Evolutionary conservation across 352 stramenopile genomes (phyloP).

Genomic region (Phytopythium vexans): DNA sequence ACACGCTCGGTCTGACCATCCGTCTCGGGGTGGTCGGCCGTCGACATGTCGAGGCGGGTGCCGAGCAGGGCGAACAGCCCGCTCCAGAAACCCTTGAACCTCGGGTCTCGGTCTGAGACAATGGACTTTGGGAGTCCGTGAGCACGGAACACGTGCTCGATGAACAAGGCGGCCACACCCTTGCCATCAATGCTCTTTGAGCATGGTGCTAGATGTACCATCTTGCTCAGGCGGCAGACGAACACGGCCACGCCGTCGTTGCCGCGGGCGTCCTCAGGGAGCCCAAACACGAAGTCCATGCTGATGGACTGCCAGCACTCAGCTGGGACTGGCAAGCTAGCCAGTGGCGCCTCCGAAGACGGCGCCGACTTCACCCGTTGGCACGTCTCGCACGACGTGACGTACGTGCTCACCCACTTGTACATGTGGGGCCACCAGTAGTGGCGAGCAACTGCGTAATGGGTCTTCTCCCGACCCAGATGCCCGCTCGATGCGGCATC

Average conservation of each 20-base stretch:
- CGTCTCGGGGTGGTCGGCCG: too few relatives aligned
- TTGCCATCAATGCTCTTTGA: too few relatives aligned
- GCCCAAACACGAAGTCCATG: conserved; percentile 21
- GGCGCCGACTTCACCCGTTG: conserved; percentile 12
- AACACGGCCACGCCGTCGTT: conserved; percentile 15
- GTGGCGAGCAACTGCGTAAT: neutral
- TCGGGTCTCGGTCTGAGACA: too few relatives aligned
- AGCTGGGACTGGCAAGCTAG: conserved; percentile 9
- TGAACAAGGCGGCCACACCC: too few relatives aligned
- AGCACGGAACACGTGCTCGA: too few relatives aligned
- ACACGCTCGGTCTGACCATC: too few relatives aligned
- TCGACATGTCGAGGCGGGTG: too few relatives aligned
- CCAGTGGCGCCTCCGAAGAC: conserved; percentile 2
- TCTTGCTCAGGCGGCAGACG: conserved; percentile 19
- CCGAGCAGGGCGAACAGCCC: too few relatives aligned
- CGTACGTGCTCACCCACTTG: conserved; percentile 14
- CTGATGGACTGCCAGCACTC: conserved; percentile 24
- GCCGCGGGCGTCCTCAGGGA: conserved; percentile 7
- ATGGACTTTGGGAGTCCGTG: too few relatives aligned
- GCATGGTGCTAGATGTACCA: too few relatives aligned
- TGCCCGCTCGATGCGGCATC: conserved; percentile 4
- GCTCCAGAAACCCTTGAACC: too few relatives aligned
- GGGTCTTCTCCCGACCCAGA: conserved; percentile 18
- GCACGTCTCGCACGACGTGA: conserved; percentile 14
- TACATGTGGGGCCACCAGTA: conserved; percentile 23